Evolutionary conservation across 2,329 filamentous ascomycete genomes (phyloP).

Genomic region (Tolypocladium cylindrosporum): DNA sequence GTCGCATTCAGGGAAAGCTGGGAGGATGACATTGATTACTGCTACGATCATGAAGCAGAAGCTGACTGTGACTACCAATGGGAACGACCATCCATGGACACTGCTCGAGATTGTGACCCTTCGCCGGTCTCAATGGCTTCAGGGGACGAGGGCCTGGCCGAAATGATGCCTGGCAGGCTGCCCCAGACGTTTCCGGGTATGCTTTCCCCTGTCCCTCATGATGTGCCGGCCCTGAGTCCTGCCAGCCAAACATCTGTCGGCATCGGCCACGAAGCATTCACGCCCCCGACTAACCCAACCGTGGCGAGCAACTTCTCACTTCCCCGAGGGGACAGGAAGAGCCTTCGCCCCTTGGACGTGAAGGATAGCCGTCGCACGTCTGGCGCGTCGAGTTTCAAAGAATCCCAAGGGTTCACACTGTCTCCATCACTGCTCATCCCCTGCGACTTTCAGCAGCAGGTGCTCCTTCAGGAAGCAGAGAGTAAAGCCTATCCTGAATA

Average conservation of each 20-base stretch:
- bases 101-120: slow-evolving; percentile 10
- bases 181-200: slow-evolving; percentile 15
- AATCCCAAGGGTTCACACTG: slow-evolving; percentile 47
- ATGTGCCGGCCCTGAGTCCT: slow-evolving; percentile 39
- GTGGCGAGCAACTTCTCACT: slow-evolving; percentile 42
- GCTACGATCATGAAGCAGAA: slow-evolving; percentile 59
- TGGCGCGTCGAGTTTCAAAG: slow-evolving; percentile 43
- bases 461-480: slow-evolving; percentile 26
- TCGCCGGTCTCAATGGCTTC: slow-evolving; percentile 14
- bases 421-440: slow-evolving; percentile 56
- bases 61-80: slow-evolving; percentile 58
- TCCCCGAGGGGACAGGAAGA: slow-evolving; percentile 29
- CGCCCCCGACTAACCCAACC: slow-evolving; percentile 25
- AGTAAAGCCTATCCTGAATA: slow-evolving; percentile 22
- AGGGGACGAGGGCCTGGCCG: slow-evolving; percentile 13
- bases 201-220: slow-evolving; percentile 20
- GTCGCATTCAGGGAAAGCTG: slow-evolving; percentile 38
- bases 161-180: slow-evolving; percentile 8
- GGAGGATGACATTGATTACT: slow-evolving; percentile 64
- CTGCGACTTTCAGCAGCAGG: slow-evolving; percentile 45
- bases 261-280: slow-evolving; percentile 32
- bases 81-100: slow-evolving; percentile 47
- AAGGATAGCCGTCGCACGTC: slow-evolving; percentile 32
- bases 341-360: slow-evolving; percentile 13
- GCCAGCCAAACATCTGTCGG: slow-evolving; percentile 33